Conservation (phyloP, 176 grass and related monocot species). For the Pontederia paniculata region DNA sequence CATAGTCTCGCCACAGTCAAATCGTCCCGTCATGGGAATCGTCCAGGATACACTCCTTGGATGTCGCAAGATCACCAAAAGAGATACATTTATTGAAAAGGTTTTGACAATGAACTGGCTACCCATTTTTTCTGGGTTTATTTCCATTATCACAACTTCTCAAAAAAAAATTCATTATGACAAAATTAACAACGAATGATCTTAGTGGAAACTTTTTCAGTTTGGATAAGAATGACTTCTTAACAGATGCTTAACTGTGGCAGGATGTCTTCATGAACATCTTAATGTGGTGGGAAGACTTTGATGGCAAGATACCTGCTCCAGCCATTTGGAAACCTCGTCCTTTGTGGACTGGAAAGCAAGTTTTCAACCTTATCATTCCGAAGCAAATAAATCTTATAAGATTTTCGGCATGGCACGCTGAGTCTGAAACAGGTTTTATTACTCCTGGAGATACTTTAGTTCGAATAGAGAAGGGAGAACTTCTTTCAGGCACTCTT, state of each 20-base stretch:
- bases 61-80: conserved; percentile 92
- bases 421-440: conserved; percentile 62
- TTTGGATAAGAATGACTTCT: conserved; percentile 9
- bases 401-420: conserved; percentile 78
- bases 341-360: conserved; percentile 95
- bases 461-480: conserved; percentile 89
- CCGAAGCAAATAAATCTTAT: conserved; percentile 96
- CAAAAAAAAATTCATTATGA: too few species aligned
- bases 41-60: conserved; percentile 88
- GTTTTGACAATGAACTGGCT: conserved; percentile 17
- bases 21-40: conserved; percentile 96
- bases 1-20: conserved; percentile 86
- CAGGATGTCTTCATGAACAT: conserved; percentile 99
- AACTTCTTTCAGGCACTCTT: conserved; percentile 79
- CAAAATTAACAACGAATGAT: neutral
- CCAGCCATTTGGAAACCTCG: conserved; percentile 86
- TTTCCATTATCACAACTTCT: too few species aligned
- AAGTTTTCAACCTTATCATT: conserved; percentile 98
- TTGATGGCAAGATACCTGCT: conserved; percentile 93
- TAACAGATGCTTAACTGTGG: conserved; percentile 11
- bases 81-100: conserved; percentile 96
- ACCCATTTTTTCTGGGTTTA: too few species aligned
- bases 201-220: conserved; percentile 7
- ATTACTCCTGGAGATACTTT: conserved; percentile 94
- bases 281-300: conserved; percentile 99